Evolutionary conservation across 805 yeast species (phyloP).

Genomic region (Huiozyma sinensis): DNA sequence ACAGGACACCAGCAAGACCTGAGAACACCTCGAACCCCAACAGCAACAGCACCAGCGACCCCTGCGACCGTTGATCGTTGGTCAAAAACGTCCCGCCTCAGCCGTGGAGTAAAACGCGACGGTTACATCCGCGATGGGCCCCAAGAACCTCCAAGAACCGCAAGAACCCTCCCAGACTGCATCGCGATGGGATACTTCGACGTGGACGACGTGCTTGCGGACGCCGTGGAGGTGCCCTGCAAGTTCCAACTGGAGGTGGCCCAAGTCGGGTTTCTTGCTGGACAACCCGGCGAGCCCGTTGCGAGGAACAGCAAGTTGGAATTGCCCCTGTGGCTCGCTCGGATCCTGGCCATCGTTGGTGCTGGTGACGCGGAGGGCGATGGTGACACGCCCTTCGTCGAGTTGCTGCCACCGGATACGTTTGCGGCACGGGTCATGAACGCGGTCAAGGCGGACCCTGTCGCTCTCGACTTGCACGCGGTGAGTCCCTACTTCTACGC

Average conservation of each 20-base stretch:
- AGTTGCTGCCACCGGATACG: conserved; percentile 60
- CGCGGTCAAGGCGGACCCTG: conserved; percentile 69
- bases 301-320: conserved; percentile 51
- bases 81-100: no score
- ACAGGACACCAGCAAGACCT: no score
- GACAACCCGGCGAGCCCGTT: conserved; percentile 56
- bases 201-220: conserved; percentile 65
- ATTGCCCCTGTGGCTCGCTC: conserved; percentile 85
- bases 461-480: conserved; percentile 53
- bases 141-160: no score
- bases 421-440: conserved; percentile 57
- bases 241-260: conserved; percentile 69
- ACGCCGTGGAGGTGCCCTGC: conserved; percentile 65
- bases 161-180: background rate
- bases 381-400: conserved; percentile 42
- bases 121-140: background rate
- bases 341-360: conserved; percentile 50
- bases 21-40: no score
- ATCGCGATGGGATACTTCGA: conserved; percentile 48
- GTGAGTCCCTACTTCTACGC: conserved; percentile 58
- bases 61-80: no score
- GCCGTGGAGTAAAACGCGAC: no score
- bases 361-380: conserved; percentile 17
- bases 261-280: conserved; percentile 79
- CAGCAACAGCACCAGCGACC: no score